Base-by-base conservation (phyloP, 2,329 filamentous ascomycete species). In the Scleromitrula shiraiana region DNA sequence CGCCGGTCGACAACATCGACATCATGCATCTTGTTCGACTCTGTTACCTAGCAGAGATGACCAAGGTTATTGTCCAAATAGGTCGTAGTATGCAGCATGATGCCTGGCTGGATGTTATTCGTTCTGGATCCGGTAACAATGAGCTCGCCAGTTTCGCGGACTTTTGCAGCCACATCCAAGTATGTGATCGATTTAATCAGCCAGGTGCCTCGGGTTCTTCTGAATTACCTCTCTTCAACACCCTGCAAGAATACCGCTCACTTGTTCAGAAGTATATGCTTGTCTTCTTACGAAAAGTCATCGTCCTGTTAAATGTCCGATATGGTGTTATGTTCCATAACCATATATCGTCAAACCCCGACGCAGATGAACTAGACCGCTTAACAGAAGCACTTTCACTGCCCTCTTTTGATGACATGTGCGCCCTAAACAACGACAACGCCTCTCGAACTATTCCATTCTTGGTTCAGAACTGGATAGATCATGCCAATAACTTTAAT, bases 1-100 rank as follows among this genome's bases (percentile, higher is more conserved):
- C 78, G 6, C 76, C 83, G 7, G 75, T 82, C 2, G 76, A 88
- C 23, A 72, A 77, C 33, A 75, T 87, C 32, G 86, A 94, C 47
- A 79, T 94, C 35, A 77, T 83, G 33, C 85, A 95, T 64, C 66
- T 97, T 43, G 68, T 97, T 41, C 82, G 85, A 30, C 71, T 97
- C 38, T 96, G 89, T 68, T 96, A 95, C 62, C 75, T 95, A 47
- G 88, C 88, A 2, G 93, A 98, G 67, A 80, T 98, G 49, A 80
- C 94, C 51, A 94, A 95, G 67, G 82, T 89, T 5, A 75, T 88
- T 14, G 62, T 80, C 12, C 72, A 76, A 7, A 78, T 77, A 63
- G 71, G 72, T 20, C 72, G 71, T 41, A 78, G 78, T 59, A 73
- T 79, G 39, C n/a, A n/a, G n/a, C n/a, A n/a, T n/a, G 70, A 75